Evolutionary conservation across 2,329 filamentous ascomycete species (phyloP), one percentile per base, ranked within the genome.

Genomic region (Orbilia oligospora): DNA sequence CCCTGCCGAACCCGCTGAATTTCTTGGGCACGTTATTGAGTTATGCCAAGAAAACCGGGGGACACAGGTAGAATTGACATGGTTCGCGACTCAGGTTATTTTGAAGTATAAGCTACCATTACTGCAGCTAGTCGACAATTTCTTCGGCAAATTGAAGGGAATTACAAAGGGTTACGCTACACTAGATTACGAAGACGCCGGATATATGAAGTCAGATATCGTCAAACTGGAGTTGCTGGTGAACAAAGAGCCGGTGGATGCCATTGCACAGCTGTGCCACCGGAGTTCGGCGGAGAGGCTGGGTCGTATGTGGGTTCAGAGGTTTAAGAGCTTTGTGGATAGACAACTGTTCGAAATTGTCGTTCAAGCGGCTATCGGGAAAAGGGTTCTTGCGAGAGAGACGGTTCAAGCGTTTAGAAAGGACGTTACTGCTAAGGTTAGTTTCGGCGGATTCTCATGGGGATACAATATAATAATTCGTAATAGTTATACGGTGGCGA

Each of bases 351-450:
- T 97, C 83, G 96, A 99, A 86, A 90, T 99, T 22, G 87, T 98
- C 71, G 98, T 99, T 80, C 96, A 99, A 85, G 95, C 96, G 2
- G 91, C 92, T 0, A 91, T 92, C 0, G 95, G 94, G 2, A 90
- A 90, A 81, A 89, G 91, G 64, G 91, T 99, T 65, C 89, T 99
- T 3, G 96, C 96, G 0, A 88, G 96, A 83, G 96, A 98, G 84
- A 97, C 94, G 0, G 91, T 99, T 84, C 98, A 98, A 86, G 93
- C 96, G 0, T 99, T 97, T 85, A 88, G 96, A 56, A 99, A 99
- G 84, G 96, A 99, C 82, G 96, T 99, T 1, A 86, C 97, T 71
- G 91, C 92, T 6, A 75, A 71, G 66, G 73, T 77, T n/a, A 48
- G 64, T 56, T 12, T 27, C 30, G 20, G 24, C 44, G 20, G 9